phyloP scores from a whole-genome alignment of 1,284 basidiomycete genomes.

The Sparassis latifolia region DNA sequence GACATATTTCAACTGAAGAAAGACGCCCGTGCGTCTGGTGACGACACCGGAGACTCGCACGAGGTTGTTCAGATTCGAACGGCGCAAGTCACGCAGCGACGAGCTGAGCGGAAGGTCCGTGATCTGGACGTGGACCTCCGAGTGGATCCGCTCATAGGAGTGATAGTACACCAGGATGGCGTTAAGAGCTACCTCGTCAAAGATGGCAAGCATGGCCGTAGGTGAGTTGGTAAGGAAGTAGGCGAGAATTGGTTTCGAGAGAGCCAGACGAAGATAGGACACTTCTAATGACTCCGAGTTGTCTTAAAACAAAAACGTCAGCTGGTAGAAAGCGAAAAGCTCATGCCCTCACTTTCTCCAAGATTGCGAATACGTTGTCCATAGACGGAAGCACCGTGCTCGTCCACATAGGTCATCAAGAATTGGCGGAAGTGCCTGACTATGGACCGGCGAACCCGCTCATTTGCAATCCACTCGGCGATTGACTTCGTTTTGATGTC shows the following conservation, averaged over 20 bases:
- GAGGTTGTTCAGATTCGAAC: conserved; percentile 89
- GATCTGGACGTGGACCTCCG: conserved; percentile 96
- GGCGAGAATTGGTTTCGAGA: conserved; percentile 90
- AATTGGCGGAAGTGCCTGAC: conserved; percentile 93
- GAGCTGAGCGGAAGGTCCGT: conserved; percentile 87
- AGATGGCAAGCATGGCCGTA: conserved; percentile 86
- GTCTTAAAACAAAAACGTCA: conserved; percentile 38
- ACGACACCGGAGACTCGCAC: conserved; percentile 97
- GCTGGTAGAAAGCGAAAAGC: background rate
- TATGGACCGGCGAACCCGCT: conserved; percentile 86
- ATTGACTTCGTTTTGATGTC: conserved; percentile 98
- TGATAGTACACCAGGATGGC: conserved; percentile 96
- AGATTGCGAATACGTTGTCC: conserved; percentile 90
- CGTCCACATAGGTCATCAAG: conserved; percentile 93
- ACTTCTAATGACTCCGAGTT: conserved; percentile 98
- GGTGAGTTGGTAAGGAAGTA: conserved; percentile 98
- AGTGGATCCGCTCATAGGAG: conserved; percentile 93
- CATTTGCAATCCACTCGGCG: conserved; percentile 93
- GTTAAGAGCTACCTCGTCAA: conserved; percentile 92
- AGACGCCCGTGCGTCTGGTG: conserved; percentile 92
- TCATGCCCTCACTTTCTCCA: conserved; percentile 76
- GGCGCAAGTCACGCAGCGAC: conserved; percentile 90
- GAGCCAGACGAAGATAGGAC: conserved; percentile 87
- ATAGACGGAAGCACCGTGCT: conserved; percentile 88
- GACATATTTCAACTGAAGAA: conserved; percentile 98